Base-by-base conservation (phyloP, 106 monocot genomes). In the Dendrobium huoshanense region DNA sequence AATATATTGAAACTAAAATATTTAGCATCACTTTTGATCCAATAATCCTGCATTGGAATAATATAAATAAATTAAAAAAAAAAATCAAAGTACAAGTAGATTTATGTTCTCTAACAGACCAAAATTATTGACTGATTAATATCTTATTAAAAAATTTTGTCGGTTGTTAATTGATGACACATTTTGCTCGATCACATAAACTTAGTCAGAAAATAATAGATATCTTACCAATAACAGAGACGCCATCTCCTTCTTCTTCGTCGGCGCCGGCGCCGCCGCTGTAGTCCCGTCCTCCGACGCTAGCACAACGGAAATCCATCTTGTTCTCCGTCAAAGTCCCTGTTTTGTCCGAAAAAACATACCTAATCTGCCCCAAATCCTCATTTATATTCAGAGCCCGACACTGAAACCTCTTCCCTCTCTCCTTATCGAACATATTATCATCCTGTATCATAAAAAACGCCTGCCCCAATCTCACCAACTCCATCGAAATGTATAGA, bases 321-420 rank as follows among this genome's bases (percentile, higher is more conserved):
- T 92, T 94, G 76, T 97, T 97, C 87, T 97, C 94, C 2, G 96
- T 94, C 85, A 97, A 48, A 3, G 96, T 94, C 11, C 96, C 96
- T 4, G 96, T 96, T 58, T 96, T 96, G 58, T 96, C 96, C 2
- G 93, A 96, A 82, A 96, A 96, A 40, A 96, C 89, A 49, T 96
- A 97, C 87, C 88, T 94, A 67, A 96, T 92, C 86, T 94, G 94
- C 24, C 96, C 96, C 72, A 97, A 83, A 84, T 97, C 96, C 85
- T 97, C 96, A 65, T 94, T 97, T 55, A 97, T 97, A 55, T 97
- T 97, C 78, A 97, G 79, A 2, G 96, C 96, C 70, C 96, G 58
- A 84, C 96, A 92, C 72, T 97, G 96, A 77, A 97, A 89, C 85
- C 78, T 86, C 37, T 89, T 79, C 25, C 89, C 79, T 0, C 85